Conservation (phyloP, 129 eudicot genomes). For the Calendula officinalis region DNA sequence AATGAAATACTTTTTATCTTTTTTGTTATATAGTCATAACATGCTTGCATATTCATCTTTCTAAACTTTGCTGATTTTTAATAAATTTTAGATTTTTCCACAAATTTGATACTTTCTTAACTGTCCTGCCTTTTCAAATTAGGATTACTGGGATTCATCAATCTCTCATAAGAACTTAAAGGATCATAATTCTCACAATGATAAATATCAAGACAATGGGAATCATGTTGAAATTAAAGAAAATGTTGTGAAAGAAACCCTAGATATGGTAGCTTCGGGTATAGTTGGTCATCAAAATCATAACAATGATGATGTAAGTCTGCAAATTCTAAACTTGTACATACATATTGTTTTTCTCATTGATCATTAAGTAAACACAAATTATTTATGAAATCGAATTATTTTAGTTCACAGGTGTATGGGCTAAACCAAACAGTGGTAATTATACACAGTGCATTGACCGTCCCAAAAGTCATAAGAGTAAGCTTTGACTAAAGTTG, state of each 20-base stretch:
- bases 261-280: slow-evolving; percentile 63
- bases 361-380: slow-evolving; percentile 7
- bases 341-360: not conserved
- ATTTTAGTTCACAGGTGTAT: slow-evolving; percentile 69
- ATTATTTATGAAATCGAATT: slow-evolving; percentile 30
- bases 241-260: slow-evolving; percentile 53
- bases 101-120: not conserved
- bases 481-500: slow-evolving; percentile 38
- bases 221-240: slow-evolving; percentile 33
- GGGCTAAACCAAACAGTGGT: slow-evolving; percentile 78
- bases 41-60: slow-evolving; percentile 8
- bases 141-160: slow-evolving; percentile 66
- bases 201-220: slow-evolving; percentile 38
- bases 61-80: not conserved
- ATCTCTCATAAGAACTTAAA: slow-evolving; percentile 34
- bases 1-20: not conserved
- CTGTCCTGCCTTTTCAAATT: slow-evolving; percentile 26
- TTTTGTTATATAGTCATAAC: not conserved
- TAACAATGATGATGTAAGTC: slow-evolving; percentile 59
- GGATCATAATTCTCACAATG: slow-evolving; percentile 42
- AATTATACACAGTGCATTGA: slow-evolving; percentile 81
- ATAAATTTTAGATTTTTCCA: not conserved
- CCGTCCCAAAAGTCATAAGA: slow-evolving; percentile 67
- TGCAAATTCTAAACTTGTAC: slow-evolving; percentile 3
- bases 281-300: slow-evolving; percentile 38